Conservation (phyloP, 768 basidiomycete genomes). For the Naematelia aurantialba region DNA sequence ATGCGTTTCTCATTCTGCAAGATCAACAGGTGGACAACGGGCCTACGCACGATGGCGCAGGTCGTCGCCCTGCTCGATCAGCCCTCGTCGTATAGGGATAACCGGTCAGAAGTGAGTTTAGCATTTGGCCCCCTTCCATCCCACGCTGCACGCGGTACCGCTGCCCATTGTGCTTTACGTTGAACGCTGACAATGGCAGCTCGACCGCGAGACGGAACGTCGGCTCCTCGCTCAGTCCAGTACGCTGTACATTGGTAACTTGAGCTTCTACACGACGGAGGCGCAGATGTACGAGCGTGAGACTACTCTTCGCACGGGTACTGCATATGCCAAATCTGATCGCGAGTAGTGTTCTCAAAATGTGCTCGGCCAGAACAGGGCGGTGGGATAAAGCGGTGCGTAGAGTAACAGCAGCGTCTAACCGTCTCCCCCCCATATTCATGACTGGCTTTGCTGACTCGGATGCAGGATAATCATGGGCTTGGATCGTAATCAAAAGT, state of each 20-base stretch:
- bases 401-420: too few species aligned
- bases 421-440: background rate
- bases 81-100: conserved; percentile 96
- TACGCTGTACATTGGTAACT: conserved; percentile 77
- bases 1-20: too few species aligned
- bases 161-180: background rate
- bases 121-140: conserved; percentile 1
- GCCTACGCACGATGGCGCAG: conserved; percentile 64
- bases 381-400: conserved; percentile 48
- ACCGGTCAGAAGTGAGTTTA: conserved; percentile 62
- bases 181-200: conserved; percentile 8
- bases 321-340: background rate
- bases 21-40: too few species aligned
- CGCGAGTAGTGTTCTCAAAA: conserved; percentile 41
- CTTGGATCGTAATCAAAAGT: conserved; percentile 37
- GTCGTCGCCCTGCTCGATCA: conserved; percentile 80
- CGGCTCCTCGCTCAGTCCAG: conserved; percentile 77
- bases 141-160: background rate
- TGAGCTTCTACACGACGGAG: conserved; percentile 45
- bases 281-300: conserved; percentile 49
- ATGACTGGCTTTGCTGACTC: background rate
- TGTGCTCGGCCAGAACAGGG: conserved; percentile 44
- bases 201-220: conserved; percentile 70
- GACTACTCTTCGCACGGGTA: conserved; percentile 10
- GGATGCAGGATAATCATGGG: conserved; percentile 49